Percentiles rank a stretch among this genome's conserved stretches.
These are phyloP conservation scores for Globisporangium parvum DNA, from an alignment of 352 stramenopile species.

Conservation along the genomic window DNA sequence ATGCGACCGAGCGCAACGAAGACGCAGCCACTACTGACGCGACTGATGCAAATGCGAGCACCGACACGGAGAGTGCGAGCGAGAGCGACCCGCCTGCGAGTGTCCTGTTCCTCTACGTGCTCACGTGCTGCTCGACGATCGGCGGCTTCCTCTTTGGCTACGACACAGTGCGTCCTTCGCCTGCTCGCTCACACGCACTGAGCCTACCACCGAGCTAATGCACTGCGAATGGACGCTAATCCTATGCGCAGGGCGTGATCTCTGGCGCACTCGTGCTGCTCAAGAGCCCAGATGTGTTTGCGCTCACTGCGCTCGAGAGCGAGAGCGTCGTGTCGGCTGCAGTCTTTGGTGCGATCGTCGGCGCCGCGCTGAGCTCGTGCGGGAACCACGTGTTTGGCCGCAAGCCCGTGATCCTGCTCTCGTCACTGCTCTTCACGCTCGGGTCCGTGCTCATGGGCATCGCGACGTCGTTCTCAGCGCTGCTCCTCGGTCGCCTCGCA, in stretches of 20 bases:
- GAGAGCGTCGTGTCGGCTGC: conserved; percentile 66
- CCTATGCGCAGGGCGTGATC: conserved; percentile 51
- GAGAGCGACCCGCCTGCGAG: conserved; percentile 9
- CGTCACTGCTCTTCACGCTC: conserved; percentile 55
- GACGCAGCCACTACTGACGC: neutral
- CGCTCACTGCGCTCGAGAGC: conserved; percentile 49
- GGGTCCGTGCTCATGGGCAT: conserved; percentile 55
- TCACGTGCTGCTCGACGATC: conserved; percentile 65
- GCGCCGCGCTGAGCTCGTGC: conserved; percentile 46
- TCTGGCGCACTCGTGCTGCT: conserved; percentile 70
- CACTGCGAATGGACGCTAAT: neutral
- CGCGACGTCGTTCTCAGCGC: conserved; percentile 35
- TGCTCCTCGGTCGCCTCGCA: conserved; percentile 51
- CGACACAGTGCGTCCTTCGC: conserved; percentile 37
- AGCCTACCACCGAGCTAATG: neutral
- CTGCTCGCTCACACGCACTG: neutral
- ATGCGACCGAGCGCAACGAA: too few relatives aligned
- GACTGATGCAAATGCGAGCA: neutral
- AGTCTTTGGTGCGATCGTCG: conserved; percentile 64
- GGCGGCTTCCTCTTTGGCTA: conserved; percentile 81
- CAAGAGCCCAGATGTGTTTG: conserved; percentile 53
- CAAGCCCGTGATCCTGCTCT: conserved; percentile 55
- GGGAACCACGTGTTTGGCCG: conserved; percentile 58
- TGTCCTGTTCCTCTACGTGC: conserved; percentile 38
- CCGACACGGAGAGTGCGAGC: neutral